Evolutionary conservation across 768 basidiomycete genomes (phyloP).

Genomic region (Pleurotus platypus): DNA sequence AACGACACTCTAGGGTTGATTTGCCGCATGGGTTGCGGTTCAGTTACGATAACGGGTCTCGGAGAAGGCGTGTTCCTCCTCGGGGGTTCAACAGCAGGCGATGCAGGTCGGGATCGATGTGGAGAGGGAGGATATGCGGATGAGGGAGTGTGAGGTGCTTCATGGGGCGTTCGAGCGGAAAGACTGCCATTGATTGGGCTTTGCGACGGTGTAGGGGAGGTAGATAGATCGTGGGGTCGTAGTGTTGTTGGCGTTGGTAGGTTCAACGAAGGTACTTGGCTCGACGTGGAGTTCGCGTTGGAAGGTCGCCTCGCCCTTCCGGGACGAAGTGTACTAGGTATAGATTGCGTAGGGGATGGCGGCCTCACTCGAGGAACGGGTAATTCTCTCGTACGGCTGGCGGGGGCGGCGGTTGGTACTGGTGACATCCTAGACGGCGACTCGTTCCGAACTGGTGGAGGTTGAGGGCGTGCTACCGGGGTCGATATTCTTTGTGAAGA

Average conservation of each 20-base stretch:
- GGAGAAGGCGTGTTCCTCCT: conserved; percentile 20
- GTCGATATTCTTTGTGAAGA: conserved; percentile 19
- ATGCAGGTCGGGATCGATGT: conserved; percentile 17
- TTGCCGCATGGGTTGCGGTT: conserved; percentile 41
- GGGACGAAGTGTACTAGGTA: conserved; percentile 21
- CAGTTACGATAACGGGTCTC: conserved; percentile 27
- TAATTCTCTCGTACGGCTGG: conserved; percentile 13
- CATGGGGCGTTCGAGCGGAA: conserved; percentile 10
- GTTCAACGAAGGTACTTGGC: conserved; percentile 24
- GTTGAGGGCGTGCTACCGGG: conserved; percentile 14
- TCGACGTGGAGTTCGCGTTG: conserved; percentile 37
- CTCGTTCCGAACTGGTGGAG: conserved; percentile 19
- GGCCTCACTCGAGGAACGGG: conserved; percentile 18
- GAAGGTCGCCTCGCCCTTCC: conserved; percentile 38
- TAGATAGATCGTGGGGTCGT: neutral
- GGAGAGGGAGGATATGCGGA: conserved; percentile 19
- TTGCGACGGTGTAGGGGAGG: conserved; percentile 9
- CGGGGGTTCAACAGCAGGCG: conserved; percentile 23
- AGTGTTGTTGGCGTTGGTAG: conserved; percentile 13
- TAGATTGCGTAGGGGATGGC: conserved; percentile 30
- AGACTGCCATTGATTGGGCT: conserved; percentile 8
- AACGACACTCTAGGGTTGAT: conserved; percentile 76
- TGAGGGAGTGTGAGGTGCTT: conserved; percentile 11
- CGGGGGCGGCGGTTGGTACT: conserved; percentile 30
- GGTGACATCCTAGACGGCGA: conserved; percentile 27